Evolutionary conservation across 257 asterid species (phyloP).

Genomic region (Galeopsis tetrahit): DNA sequence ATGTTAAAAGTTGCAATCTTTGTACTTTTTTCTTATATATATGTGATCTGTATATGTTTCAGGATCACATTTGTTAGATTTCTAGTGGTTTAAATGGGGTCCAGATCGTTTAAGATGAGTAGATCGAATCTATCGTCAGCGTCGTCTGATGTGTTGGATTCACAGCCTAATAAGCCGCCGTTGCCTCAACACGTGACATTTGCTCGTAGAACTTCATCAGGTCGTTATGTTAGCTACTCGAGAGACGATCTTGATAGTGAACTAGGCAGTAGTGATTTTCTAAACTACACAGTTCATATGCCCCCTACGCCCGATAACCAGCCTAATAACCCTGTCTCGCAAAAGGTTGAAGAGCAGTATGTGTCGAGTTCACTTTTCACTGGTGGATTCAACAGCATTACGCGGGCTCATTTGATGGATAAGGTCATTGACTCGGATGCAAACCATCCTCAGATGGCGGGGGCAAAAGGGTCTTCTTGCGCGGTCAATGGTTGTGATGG

Average conservation of each 20-base stretch:
- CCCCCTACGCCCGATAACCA: constrained; percentile 73
- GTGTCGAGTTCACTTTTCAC: constrained; percentile 72
- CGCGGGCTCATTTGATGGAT: constrained; percentile 69
- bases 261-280: constrained; percentile 52
- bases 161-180: constrained; percentile 59
- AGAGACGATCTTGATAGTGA: constrained; percentile 70
- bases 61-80: constrained; percentile 36
- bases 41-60: constrained; percentile 23
- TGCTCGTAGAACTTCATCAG: constrained; percentile 63
- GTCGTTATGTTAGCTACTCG: constrained; percentile 63
- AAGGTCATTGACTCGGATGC: constrained; percentile 63
- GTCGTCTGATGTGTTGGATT: constrained; percentile 58
- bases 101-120: constrained; percentile 59
- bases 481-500: constrained; percentile 68
- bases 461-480: constrained; percentile 70
- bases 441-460: constrained; percentile 72
- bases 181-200: constrained; percentile 54
- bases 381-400: constrained; percentile 65
- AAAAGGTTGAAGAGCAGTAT: constrained; percentile 69
- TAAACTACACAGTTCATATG: constrained; percentile 68
- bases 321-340: constrained; percentile 54
- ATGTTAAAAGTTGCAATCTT: background rate
- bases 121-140: constrained; percentile 62
- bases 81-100: constrained; percentile 48
- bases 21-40: background rate